Conservation (phyloP, 1,139 yeast species). For the Debaryomyces subglobosus region DNA sequence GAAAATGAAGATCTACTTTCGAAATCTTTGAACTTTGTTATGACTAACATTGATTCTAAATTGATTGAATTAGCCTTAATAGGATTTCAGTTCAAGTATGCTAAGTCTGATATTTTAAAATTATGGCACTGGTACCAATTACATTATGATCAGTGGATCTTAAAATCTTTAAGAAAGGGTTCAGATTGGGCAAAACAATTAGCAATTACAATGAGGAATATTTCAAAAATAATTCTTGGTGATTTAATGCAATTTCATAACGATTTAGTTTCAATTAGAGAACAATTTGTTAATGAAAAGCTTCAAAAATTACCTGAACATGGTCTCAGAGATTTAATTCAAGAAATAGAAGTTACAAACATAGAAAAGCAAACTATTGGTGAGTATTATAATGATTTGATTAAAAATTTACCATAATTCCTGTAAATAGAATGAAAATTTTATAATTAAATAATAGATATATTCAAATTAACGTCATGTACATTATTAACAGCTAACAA, state of each 20-base stretch:
- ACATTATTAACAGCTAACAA: background rate
- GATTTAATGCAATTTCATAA: slow-evolving; percentile 42
- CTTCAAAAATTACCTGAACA: slow-evolving; percentile 36
- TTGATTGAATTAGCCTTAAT: slow-evolving; percentile 57
- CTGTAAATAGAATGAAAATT: background rate
- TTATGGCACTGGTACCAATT: slow-evolving; percentile 60
- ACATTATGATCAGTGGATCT: slow-evolving; percentile 54
- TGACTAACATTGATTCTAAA: slow-evolving; percentile 55
- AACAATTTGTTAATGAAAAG: slow-evolving; percentile 36
- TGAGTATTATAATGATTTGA: slow-evolving; percentile 1
- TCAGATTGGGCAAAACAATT: slow-evolving; percentile 46
- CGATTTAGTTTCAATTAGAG: slow-evolving; percentile 24
- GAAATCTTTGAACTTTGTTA: slow-evolving; percentile 58
- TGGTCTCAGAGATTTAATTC: slow-evolving; percentile 29
- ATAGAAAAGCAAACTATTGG: slow-evolving; percentile 19
- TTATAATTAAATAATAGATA: background rate
- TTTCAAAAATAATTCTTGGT: slow-evolving; percentile 43
- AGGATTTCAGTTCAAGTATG: slow-evolving; percentile 44
- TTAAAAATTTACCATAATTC: background rate
- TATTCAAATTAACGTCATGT: background rate
- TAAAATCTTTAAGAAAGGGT: slow-evolving; percentile 46
- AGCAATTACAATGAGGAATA: slow-evolving; percentile 42
- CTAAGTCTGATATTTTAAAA: slow-evolving; percentile 18
- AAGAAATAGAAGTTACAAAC: slow-evolving; percentile 22
- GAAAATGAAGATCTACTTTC: slow-evolving; percentile 46